Evolutionary conservation across 306 rosid genomes (phyloP), one percentile per base, ranked within the genome.

Genomic region (Alnus rubra): DNA sequence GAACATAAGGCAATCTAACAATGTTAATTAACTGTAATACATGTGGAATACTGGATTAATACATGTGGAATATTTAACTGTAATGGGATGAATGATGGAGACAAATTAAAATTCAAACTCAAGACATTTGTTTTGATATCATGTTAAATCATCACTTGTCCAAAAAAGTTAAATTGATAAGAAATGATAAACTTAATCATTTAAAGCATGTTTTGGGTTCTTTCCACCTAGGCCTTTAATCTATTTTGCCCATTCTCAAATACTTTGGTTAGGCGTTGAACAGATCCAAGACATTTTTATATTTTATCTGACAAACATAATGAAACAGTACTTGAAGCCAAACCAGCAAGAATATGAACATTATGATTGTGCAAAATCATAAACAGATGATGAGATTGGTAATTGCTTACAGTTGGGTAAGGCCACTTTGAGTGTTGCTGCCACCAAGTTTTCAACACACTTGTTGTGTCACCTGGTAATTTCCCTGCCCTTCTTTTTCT

Each of bases 391-490:
- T 47, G 73, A 50, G 59, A 51, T n/a, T 48, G 49, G 4, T 4
- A 42, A 42, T 62, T 18, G 54, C 97, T 83, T 88, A 96, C 99
- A 79, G 99, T 96, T 80, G 99, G 99, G 79, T 96, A 96, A 28
- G 99, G 99, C 99, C 98, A 96, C 86, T 93, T 96, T 1, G 99
- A 93, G 85, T 96, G 99, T 71, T 93, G 97, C 79, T 90, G 98
- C 99, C 99, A 96, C 99, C 99, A 96, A 80, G 54, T 93, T 85
- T 96, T 96, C 74, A 96, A 84, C 54, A 96, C 98, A 1, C 96
- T 87, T 75, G 99, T 96, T 64, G 99, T 96, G 90, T 96, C 99
- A 56, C 99, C 96, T 1, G 99, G 99, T 51, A 96, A 83, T 81
- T 93, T 96, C 11, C 99, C 99, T 48, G 99, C 99, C 84, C 99